phyloP scores from a whole-genome alignment of 2,329 filamentous ascomycete genomes.

The Aspergillus alliaceus region DNA sequence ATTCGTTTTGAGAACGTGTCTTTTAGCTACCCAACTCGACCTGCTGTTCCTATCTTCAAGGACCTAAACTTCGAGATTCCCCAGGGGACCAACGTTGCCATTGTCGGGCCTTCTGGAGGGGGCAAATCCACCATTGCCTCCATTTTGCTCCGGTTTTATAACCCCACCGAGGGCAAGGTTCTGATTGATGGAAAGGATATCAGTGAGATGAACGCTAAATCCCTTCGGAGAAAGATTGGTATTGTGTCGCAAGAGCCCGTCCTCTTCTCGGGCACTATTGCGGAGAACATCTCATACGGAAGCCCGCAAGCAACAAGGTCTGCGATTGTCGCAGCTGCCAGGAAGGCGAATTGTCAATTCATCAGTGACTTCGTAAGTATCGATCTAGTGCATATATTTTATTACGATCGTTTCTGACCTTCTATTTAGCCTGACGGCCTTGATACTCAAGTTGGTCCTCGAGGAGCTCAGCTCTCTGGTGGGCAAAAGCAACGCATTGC shows the following conservation, averaged over 20 bases:
- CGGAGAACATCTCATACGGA: conserved; percentile 88
- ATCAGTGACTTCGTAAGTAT: conserved; percentile 80
- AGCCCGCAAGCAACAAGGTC: conserved; percentile 72
- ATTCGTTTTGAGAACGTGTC: conserved; percentile 84
- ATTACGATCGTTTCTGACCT: conserved; percentile 14
- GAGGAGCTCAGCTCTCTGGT: conserved; percentile 90
- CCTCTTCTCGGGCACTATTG: conserved; percentile 76
- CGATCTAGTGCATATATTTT: not conserved
- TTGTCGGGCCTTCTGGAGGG: conserved; percentile 92
- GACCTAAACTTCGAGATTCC: conserved; percentile 87
- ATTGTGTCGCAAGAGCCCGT: conserved; percentile 96
- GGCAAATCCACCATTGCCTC: conserved; percentile 95
- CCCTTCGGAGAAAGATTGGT: conserved; percentile 85
- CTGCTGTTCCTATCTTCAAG: conserved; percentile 88
- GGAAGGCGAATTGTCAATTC: conserved; percentile 93
- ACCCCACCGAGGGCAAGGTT: conserved; percentile 73
- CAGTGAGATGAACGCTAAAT: conserved; percentile 85
- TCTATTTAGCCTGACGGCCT: conserved; percentile 73
- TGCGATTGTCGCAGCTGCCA: conserved; percentile 83
- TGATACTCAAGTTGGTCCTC: conserved; percentile 87
- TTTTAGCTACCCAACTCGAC: conserved; percentile 92
- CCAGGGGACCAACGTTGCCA: conserved; percentile 89
- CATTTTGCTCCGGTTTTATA: conserved; percentile 89
- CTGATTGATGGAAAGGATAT: conserved; percentile 84
- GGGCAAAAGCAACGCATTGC: conserved; percentile 98